Conservation (phyloP, 169 alveolate species). For the Blepharisma undulans region DNA sequence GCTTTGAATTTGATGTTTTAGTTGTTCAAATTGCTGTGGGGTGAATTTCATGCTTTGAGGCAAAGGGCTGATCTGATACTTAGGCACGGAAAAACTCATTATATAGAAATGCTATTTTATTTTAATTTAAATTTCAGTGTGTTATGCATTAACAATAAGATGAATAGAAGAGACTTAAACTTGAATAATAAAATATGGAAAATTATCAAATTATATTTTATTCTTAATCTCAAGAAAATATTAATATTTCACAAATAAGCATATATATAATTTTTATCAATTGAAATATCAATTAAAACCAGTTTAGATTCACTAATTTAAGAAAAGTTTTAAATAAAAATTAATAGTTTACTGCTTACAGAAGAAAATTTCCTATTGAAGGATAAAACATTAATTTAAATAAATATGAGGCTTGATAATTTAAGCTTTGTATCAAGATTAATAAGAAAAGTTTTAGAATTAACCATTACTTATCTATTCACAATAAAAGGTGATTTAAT, state of each 20-base stretch:
- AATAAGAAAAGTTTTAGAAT: no score
- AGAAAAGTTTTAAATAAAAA: no score
- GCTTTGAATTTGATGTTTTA: background rate
- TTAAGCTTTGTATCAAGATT: no score
- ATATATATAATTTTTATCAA: no score
- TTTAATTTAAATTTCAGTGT: background rate
- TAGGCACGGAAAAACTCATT: background rate
- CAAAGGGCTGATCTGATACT: background rate
- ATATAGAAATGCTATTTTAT: background rate
- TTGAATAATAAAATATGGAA: background rate
- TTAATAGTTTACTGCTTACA: no score
- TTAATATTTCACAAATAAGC: background rate
- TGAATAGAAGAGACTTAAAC: background rate
- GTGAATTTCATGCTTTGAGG: background rate
- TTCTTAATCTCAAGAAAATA: background rate
- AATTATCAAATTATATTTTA: background rate
- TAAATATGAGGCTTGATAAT: no score
- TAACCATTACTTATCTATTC: background rate
- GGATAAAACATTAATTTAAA: no score
- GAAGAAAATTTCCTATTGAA: no score
- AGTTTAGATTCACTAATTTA: background rate
- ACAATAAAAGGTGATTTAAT: background rate
- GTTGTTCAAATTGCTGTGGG: conserved; percentile 19
- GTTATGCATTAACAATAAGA: background rate
- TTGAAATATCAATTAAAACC: background rate